Evolutionary conservation across 2,329 filamentous ascomycete species (phyloP).

Genomic region (Paracamarosporium sp.): DNA sequence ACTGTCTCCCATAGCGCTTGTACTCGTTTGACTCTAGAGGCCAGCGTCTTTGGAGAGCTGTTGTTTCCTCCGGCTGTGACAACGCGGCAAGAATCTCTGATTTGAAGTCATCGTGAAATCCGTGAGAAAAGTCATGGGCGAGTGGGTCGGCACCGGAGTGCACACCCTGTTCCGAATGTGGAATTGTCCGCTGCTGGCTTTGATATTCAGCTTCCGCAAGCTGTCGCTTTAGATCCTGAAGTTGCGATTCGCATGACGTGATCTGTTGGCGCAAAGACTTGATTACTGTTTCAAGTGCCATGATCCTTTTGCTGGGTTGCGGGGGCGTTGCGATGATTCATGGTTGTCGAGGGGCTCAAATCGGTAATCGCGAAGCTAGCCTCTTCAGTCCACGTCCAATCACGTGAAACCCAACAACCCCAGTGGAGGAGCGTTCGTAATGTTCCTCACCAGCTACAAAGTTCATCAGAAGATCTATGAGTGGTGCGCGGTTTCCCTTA

Average conservation of each 20-base stretch:
- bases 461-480: too few species aligned
- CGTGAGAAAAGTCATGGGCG: conserved; percentile 47
- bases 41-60: conserved; percentile 56
- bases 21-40: conserved; percentile 78
- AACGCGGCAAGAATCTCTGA: conserved; percentile 50
- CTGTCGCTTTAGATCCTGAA: conserved; percentile 49
- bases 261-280: conserved; percentile 52
- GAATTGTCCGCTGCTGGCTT: conserved; percentile 24
- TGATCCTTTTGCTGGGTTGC: conserved; percentile 15
- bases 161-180: conserved; percentile 24
- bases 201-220: conserved; percentile 52
- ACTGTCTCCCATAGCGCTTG: conserved; percentile 84
- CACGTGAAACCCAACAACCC: neutral
- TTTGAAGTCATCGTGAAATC: conserved; percentile 51
- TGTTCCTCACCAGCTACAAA: too few species aligned
- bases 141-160: conserved; percentile 30
- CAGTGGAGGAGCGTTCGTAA: too few species aligned
- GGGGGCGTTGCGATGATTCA: neutral
- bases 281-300: conserved; percentile 36
- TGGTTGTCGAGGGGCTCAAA: neutral
- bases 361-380: neutral
- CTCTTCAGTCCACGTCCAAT: neutral
- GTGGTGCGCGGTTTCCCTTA: too few species aligned
- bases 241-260: conserved; percentile 49
- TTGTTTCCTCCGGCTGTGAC: conserved; percentile 22